These are phyloP conservation scores for Blastobotrys americana DNA, from an alignment of 805 yeast species.

Conservation along the genomic window DNA sequence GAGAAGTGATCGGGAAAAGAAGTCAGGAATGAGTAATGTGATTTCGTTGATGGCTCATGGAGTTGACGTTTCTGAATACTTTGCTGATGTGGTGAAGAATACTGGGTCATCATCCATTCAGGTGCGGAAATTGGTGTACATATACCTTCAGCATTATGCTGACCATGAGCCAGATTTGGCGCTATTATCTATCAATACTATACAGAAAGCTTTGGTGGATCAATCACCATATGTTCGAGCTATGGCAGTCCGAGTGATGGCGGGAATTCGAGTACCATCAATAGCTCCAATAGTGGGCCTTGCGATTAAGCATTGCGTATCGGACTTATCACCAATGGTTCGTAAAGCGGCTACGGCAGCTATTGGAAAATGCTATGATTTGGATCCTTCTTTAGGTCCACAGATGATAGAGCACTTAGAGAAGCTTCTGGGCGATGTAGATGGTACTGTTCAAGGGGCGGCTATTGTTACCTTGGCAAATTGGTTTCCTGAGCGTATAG, in stretches of 20 bases:
- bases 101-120: slow-evolving; percentile 60
- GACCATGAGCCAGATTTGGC: slow-evolving; percentile 87
- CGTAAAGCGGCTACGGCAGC: slow-evolving; percentile 75
- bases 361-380: slow-evolving; percentile 48
- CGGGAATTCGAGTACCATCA: slow-evolving; percentile 76
- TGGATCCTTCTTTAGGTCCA: slow-evolving; percentile 37
- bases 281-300: slow-evolving; percentile 71
- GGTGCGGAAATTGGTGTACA: slow-evolving; percentile 67
- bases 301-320: slow-evolving; percentile 58
- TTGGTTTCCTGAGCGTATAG: slow-evolving; percentile 51
- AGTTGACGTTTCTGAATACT: slow-evolving; percentile 42
- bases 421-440: slow-evolving; percentile 56
- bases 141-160: slow-evolving; percentile 68
- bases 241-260: slow-evolving; percentile 67
- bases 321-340: slow-evolving; percentile 72
- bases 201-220: slow-evolving; percentile 75
- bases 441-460: slow-evolving; percentile 59
- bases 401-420: slow-evolving; percentile 47
- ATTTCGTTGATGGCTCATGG: slow-evolving; percentile 30
- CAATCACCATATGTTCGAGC: slow-evolving; percentile 61
- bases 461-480: slow-evolving; percentile 53
- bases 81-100: slow-evolving; percentile 86
- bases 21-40: slow-evolving; percentile 53
- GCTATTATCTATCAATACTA: slow-evolving; percentile 78
- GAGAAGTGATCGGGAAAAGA: slow-evolving; percentile 55